A percentile compares a stretch with the other conserved stretches of the same genome.
These are phyloP conservation scores for Medicago lupulina DNA, from an alignment of 306 rosid species.

Conservation along the genomic window DNA sequence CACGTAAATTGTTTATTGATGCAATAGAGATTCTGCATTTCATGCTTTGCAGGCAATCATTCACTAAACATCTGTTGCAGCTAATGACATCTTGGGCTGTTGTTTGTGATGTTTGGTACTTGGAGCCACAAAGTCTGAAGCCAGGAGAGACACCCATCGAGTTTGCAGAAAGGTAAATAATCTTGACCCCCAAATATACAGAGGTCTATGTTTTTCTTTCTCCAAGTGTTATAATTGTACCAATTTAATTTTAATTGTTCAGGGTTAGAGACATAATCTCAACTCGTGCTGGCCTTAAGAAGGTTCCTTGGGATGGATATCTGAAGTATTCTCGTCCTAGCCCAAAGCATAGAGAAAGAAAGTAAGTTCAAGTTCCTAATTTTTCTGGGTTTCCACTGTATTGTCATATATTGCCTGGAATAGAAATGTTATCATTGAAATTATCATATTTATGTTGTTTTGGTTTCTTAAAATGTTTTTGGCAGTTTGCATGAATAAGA, in stretches of 20 bases:
- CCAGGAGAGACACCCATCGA: conserved; percentile 92
- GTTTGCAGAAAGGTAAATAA: conserved; percentile 89
- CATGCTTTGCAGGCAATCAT: conserved; percentile 79
- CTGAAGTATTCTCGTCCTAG: conserved; percentile 96
- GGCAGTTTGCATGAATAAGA: conserved; percentile 6
- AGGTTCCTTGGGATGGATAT: conserved; percentile 98
- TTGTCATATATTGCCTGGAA: background rate
- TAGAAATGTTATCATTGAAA: background rate
- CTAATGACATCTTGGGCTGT: conserved; percentile 99
- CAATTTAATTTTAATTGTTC: conserved; percentile 33
- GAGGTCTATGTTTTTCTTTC: conserved; percentile 3
- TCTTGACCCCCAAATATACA: conserved; percentile 16
- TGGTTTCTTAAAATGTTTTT: background rate
- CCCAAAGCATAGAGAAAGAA: conserved; percentile 84
- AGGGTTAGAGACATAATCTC: conserved; percentile 94
- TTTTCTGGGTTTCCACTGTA: conserved; percentile 8
- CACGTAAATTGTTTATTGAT: background rate
- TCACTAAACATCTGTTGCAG: conserved; percentile 90
- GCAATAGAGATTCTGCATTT: conserved; percentile 18
- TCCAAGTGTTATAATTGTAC: conserved; percentile 13
- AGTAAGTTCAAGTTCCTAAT: conserved; percentile 53
- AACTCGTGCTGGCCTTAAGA: conserved; percentile 88
- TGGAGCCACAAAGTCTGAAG: conserved; percentile 86
- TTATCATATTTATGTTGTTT: background rate
- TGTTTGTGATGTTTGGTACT: conserved; percentile 97